Percentiles rank a stretch among this genome's conserved stretches.
Conservation (phyloP, 2,329 filamentous ascomycete species). For the Basipetospora chlamydospora region DNA sequence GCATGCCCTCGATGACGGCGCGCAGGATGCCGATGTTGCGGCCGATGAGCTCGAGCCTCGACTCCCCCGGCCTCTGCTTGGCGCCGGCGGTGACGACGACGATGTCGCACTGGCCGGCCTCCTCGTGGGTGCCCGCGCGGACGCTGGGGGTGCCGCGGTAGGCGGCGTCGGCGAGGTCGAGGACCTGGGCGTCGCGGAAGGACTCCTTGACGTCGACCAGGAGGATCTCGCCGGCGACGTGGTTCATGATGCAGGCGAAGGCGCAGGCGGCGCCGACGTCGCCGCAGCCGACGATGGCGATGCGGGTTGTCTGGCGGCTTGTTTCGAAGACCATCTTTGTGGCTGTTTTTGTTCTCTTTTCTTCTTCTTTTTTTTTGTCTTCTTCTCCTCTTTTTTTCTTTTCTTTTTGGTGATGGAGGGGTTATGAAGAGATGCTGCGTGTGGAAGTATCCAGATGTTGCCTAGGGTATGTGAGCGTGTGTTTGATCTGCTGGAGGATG, state of each 20-base stretch:
- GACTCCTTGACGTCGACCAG: constrained; percentile 4
- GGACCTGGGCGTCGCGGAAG: constrained; percentile 4
- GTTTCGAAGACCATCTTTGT: constrained; percentile 4
- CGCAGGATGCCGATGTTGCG: constrained; percentile 3
- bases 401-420: too few relatives aligned
- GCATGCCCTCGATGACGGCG: constrained; percentile 2
- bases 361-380: too few relatives aligned
- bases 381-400: too few relatives aligned
- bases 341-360: not conserved
- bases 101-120: constrained; percentile 5
- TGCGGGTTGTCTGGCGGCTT: constrained; percentile 3
- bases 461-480: too few relatives aligned
- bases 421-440: too few relatives aligned
- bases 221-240: constrained; percentile 5
- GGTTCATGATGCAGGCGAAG: constrained; percentile 6
- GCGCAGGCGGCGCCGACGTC: constrained; percentile 6
- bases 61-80: constrained; percentile 4
- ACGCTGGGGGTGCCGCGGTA: constrained; percentile 5
- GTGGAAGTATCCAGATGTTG: too few relatives aligned
- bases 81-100: constrained; percentile 4
- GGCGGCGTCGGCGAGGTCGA: constrained; percentile 5
- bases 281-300: constrained; percentile 5
- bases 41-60: constrained; percentile 4
- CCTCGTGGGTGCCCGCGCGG: not conserved
- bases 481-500: too few relatives aligned